Evolutionary conservation across 352 stramenopile species (phyloP), one percentile per base, ranked within the genome.

Genomic region (Pythium aphanidermatum): DNA sequence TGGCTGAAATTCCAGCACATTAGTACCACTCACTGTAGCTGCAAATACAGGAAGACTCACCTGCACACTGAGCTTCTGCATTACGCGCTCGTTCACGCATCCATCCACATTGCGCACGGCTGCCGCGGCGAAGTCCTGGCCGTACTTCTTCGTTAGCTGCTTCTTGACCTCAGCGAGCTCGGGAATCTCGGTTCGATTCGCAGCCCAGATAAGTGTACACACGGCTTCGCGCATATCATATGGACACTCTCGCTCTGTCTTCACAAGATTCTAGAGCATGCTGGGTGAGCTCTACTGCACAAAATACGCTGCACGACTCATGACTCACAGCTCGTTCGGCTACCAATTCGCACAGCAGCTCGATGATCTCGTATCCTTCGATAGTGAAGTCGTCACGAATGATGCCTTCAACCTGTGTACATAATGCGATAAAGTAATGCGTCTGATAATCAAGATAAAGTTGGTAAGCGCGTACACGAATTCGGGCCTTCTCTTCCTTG

Each of bases 341-440:
- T 12, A 98, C 46, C 3, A 98, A 61, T 46, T 98, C 91, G 55
- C 93, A 98, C 36, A 96, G 64, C 12, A 98, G 65, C 54, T 93
- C 81, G 23, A 98, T 61, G 55, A 98, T 96, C 59, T 98, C 92
- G 60, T 97, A 98, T 5, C 91, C 94, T 67, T 98, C 92, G 24
- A 98, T 84, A 11, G 89, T 94, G 54, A 97, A 95, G 58, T 98
- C 95, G 34, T 98, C 92, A 11, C 91, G 83, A 59, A 98, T 98
- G 20, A 98, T 89, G 9, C 82, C 79, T 67, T 94, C 82, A 27
- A 94, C 81, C 81, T 93, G 48, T 12, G 36, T 11, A 12, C 21
- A 31, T 1, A 11, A 33, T 8, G 14, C 20, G 13, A 41, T 20
- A 64, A n/a, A n/a, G n/a, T n/a, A n/a, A n/a, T n/a, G n/a, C n/a